Conservation (phyloP, 176 grass and related monocot species). For the Triticum timopheevii region DNA sequence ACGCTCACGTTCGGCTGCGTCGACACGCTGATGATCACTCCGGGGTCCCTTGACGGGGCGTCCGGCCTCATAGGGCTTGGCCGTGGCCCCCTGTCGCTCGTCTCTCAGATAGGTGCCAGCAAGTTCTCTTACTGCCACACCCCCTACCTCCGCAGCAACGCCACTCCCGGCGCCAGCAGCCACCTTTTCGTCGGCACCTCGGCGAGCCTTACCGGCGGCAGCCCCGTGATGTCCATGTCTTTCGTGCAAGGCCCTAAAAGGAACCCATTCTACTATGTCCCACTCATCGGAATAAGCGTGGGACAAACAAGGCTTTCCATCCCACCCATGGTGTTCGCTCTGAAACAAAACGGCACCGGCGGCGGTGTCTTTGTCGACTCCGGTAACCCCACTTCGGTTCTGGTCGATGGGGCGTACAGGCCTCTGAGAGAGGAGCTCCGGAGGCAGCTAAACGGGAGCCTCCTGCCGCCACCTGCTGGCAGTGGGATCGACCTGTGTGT, state of each 20-base stretch:
- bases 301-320: background rate
- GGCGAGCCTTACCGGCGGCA: background rate
- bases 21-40: background rate
- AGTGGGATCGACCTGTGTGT: background rate
- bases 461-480: background rate
- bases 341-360: background rate
- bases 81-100: background rate
- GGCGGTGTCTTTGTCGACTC: conserved; percentile 25
- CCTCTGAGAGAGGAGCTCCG: background rate
- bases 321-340: background rate
- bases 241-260: background rate
- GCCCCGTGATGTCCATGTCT: background rate
- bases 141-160: background rate
- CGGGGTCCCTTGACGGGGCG: background rate
- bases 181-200: background rate
- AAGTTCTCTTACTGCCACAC: conserved; percentile 41
- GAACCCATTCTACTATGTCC: background rate
- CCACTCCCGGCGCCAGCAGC: background rate
- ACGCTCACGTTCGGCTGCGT: background rate
- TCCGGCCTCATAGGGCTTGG: conserved; percentile 28
- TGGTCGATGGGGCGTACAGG: background rate
- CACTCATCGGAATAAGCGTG: background rate
- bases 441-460: background rate
- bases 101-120: background rate
- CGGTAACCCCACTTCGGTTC: background rate